Conservation (phyloP, 176 grass and related monocot species). For the Oryza meridionalis region DNA sequence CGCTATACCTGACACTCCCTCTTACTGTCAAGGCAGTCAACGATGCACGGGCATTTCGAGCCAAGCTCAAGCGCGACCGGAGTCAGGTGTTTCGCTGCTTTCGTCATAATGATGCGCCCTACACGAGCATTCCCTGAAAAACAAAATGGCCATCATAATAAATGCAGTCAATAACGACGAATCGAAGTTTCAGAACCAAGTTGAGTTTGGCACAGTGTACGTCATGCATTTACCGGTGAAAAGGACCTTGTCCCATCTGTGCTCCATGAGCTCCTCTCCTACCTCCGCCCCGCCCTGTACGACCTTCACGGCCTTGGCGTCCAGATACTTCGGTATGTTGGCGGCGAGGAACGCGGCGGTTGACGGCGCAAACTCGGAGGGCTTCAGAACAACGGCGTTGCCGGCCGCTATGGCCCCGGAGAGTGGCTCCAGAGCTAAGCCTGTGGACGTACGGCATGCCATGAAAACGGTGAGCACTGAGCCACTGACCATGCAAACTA, state of each 20-base stretch:
- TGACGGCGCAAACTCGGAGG: slow-evolving; percentile 73
- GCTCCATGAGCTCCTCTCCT: slow-evolving; percentile 72
- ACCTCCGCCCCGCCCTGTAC: slow-evolving; percentile 59
- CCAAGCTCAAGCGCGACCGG: slow-evolving; percentile 80
- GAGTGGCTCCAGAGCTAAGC: slow-evolving; percentile 66
- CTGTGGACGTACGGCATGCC: background rate
- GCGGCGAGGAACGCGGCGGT: slow-evolving; percentile 60
- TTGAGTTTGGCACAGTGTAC: background rate
- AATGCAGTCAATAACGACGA: background rate
- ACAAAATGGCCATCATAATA: background rate
- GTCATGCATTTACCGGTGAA: slow-evolving; percentile 63
- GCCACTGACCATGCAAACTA: background rate
- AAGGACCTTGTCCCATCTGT: slow-evolving; percentile 90
- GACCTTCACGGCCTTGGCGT: slow-evolving; percentile 67
- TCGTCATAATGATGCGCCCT: slow-evolving; percentile 68
- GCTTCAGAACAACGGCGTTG: slow-evolving; percentile 72
- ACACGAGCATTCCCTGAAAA: slow-evolving; percentile 59
- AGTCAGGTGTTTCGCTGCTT: slow-evolving; percentile 83
- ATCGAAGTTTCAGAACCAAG: slow-evolving; percentile 5
- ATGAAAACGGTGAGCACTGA: background rate
- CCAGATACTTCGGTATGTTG: slow-evolving; percentile 68
- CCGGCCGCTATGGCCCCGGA: slow-evolving; percentile 80
- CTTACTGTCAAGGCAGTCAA: slow-evolving; percentile 55
- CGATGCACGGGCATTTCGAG: slow-evolving; percentile 83
- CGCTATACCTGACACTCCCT: slow-evolving; percentile 47